Evolutionary conservation across 805 yeast genomes (phyloP), one percentile per base, ranked within the genome.

Genomic region (Kodamaea jinghongensis): DNA sequence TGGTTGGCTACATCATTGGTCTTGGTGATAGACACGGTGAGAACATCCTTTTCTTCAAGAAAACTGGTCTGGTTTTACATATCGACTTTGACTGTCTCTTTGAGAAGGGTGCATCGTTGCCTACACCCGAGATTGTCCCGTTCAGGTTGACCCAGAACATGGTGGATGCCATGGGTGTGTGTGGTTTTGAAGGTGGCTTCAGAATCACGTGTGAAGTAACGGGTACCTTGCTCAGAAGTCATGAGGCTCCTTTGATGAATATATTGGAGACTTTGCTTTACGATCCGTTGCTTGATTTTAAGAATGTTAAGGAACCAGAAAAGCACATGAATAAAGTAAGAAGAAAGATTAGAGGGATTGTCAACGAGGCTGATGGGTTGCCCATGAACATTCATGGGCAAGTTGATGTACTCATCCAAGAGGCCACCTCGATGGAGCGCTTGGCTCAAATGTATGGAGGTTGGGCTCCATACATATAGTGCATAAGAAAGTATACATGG

Each of bases 21-120:
- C 71, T 93, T 36, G 99, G 99, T 16, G 99, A 93, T 61, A 73
- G 99, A 28, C 99, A 93, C 57, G 85, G 96, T 50, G 99, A 93
- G 55, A 93, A 93, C 54, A 78, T 93, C 14, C 63, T 93, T 39
- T 66, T 91, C 28, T 75, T 81, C 51, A 82, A 83, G 45, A 75
- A 71, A 30, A 75, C 81, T 3, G 99, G 99, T 1, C 79, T 79
- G 6, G 78, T 88, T 0, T 63, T 93, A 45, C 99, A 93, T 59
- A 97, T 93, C 40, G 99, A 95, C 62, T 93, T 93, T 60, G 98
- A 95, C 56, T 91, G 98, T 65, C 67, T 93, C 30, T 93, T 95
- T 55, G 98, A 91, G 42, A 93, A 91, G 56, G 86, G 86, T 16
- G 63, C 81, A 20, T 81, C 82, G 2, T 58, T 78, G 14, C 76